phyloP scores from a whole-genome alignment of 345 rosid genomes.

The Acer yangbiense region DNA sequence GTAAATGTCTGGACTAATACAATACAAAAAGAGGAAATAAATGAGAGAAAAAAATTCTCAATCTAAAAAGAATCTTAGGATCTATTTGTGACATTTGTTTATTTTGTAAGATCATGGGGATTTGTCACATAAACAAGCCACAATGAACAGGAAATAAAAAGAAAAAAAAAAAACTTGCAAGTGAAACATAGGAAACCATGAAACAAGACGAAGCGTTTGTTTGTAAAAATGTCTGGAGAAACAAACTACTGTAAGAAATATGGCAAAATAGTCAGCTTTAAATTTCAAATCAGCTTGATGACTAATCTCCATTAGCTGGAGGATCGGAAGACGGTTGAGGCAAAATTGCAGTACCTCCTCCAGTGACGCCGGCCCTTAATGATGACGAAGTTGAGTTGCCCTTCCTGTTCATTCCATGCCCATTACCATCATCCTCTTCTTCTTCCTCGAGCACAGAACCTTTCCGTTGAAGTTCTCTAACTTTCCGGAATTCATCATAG shows the following conservation, averaged over 20 bases:
- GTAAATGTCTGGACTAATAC: too few species aligned
- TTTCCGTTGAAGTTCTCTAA: conserved; percentile 67
- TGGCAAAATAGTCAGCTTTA: conserved; percentile 12
- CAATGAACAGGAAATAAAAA: neutral
- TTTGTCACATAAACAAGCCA: neutral
- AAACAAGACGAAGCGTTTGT: neutral
- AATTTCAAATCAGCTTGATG: neutral
- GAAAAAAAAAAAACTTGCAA: neutral
- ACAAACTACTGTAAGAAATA: neutral
- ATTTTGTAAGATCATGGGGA: neutral
- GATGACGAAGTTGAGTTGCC: conserved; percentile 45
- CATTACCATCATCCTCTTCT: conserved; percentile 40
- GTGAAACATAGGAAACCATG: neutral
- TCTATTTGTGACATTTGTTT: neutral
- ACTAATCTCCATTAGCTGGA: conserved; percentile 36
- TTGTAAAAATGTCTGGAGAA: neutral
- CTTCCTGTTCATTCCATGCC: conserved; percentile 24
- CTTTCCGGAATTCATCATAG: conserved; percentile 82
- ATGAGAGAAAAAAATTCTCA: too few species aligned
- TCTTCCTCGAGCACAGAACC: conserved; percentile 71
- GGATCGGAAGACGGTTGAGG: conserved; percentile 30
- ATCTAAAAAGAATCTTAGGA: too few species aligned
- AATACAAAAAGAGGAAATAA: too few species aligned
- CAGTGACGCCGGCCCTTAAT: conserved; percentile 43
- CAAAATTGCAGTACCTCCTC: conserved; percentile 35